Evolutionary conservation across 805 yeast genomes (phyloP), one percentile per base, ranked within the genome.

Genomic region (Phaffomyces opuntiae): DNA sequence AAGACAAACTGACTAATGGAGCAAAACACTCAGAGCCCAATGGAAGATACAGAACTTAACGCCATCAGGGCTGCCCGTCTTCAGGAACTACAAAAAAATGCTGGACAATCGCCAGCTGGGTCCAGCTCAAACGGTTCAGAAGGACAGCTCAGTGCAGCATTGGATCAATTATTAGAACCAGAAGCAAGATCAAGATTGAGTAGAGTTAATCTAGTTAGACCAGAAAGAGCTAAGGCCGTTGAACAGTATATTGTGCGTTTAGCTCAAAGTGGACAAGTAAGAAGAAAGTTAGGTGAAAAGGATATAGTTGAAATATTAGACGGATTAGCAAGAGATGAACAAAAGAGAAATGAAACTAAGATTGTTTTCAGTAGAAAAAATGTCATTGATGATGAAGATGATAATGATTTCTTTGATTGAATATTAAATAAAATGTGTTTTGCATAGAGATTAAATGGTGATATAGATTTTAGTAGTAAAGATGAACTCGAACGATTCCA

Each of bases 51-150:
- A 21, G 99, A 91, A 64, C 70, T 91, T 48, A 80, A 83, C 54
- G 96, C 96, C 31, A 86, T 91, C 52, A 78, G 98, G 55, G 88
- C 87, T 39, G 97, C 97, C n/a, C 77, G 98, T 53, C 66, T 91
- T 55, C 82, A 83, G 24, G 96, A 91, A 64, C 69, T 91, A 50
- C 95, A 86, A 62, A 71, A 75, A 50, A 73, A 72, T 49, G 63
- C 75, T 1, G 75, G 75, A 5, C 61, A 57, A 11, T 14, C 34
- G 17, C 7, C 16, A 14, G 34, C 16, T 32, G 34, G 34, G 2
- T 14, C 16, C 9, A 19, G 25, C 21, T 33, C 36, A 3, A n/a
- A 33, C 21, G 36, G 9, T 17, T 8, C 36, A 29, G 31, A 29
- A 13, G 31, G 31, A 33, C 34, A 14, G n/a, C 17, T 16, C 40